phyloP scores from a whole-genome alignment of 106 monocot genomes.

The Dioscorea zingiberensis region DNA sequence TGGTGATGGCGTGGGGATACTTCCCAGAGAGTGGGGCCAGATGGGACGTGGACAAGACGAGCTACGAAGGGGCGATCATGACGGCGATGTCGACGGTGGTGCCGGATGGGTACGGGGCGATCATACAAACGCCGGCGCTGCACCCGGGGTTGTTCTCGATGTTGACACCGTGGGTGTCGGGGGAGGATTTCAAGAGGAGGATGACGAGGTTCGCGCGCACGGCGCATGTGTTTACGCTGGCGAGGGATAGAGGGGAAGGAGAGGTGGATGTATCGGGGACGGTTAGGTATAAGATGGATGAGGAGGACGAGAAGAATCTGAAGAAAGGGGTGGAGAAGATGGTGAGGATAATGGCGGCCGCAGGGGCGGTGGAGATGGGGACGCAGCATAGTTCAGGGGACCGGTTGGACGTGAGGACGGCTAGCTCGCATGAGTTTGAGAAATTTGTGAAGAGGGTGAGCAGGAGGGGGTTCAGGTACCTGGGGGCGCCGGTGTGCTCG shows the following conservation, averaged over 20 bases:
- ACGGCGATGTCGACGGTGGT: conserved; percentile 39
- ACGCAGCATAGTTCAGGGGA: conserved; percentile 48
- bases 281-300: conserved; percentile 25
- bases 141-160: conserved; percentile 67
- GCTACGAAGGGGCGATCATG: conserved; percentile 57
- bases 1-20: conserved; percentile 74
- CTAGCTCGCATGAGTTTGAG: conserved; percentile 31
- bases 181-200: conserved; percentile 41
- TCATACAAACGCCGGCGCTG: conserved; percentile 67
- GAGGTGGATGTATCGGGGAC: conserved; percentile 15
- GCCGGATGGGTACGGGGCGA: conserved; percentile 21
- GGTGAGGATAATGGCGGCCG: conserved; percentile 60
- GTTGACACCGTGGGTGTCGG: conserved; percentile 53
- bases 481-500: conserved; percentile 31
- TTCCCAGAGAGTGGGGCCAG: conserved; percentile 36
- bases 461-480: conserved; percentile 10
- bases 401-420: conserved; percentile 21
- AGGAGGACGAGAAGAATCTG: conserved; percentile 31
- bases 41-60: conserved; percentile 19
- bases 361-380: conserved; percentile 73
- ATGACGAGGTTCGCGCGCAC: conserved; percentile 53
- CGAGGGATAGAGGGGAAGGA: conserved; percentile 38
- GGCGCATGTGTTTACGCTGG: conserved; percentile 54
- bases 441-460: conserved; percentile 30
- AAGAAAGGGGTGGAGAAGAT: conserved; percentile 36